Evolutionary conservation across 345 rosid genomes (phyloP).

Genomic region (Hibiscus syriacus): DNA sequence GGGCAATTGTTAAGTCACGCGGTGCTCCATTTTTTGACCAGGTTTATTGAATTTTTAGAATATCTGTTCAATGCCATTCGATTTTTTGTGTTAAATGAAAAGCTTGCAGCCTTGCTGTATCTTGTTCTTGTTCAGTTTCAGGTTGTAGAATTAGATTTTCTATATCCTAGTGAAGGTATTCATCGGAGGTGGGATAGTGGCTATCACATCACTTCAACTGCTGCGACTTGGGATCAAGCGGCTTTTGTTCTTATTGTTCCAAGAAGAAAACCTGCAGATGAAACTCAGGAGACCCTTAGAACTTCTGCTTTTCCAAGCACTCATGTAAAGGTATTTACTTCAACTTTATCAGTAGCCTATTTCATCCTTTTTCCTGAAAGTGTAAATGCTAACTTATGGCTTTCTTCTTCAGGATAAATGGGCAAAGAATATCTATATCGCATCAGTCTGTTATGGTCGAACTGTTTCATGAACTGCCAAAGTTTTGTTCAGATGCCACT

Average conservation of each 20-base stretch:
- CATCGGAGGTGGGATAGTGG: conserved; percentile 96
- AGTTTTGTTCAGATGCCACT: conserved; percentile 27
- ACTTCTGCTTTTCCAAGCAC: conserved; percentile 95
- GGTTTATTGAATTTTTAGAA: conserved; percentile 32
- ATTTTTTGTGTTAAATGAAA: background rate
- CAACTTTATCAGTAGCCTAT: conserved; percentile 4
- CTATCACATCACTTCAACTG: conserved; percentile 86
- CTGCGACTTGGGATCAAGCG: conserved; percentile 91
- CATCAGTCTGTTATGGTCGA: conserved; percentile 90
- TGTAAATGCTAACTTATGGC: background rate
- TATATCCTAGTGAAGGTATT: conserved; percentile 97
- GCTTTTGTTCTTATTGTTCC: conserved; percentile 94
- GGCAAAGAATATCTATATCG: conserved; percentile 76
- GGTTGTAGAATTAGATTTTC: conserved; percentile 97
- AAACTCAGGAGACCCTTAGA: conserved; percentile 93
- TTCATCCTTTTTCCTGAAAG: background rate
- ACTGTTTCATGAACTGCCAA: conserved; percentile 73
- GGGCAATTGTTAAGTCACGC: conserved; percentile 99
- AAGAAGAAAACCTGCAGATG: conserved; percentile 76
- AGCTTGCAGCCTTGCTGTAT: background rate
- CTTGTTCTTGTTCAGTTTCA: conserved; percentile 17
- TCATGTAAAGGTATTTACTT: conserved; percentile 70
- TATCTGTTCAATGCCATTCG: conserved; percentile 2
- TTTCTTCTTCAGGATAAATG: conserved; percentile 43
- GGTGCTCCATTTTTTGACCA: conserved; percentile 89